These are phyloP conservation scores for Capillidium heterosporum DNA, from an alignment of 371 early-diverging fungal genomes.

Conservation along the genomic window DNA sequence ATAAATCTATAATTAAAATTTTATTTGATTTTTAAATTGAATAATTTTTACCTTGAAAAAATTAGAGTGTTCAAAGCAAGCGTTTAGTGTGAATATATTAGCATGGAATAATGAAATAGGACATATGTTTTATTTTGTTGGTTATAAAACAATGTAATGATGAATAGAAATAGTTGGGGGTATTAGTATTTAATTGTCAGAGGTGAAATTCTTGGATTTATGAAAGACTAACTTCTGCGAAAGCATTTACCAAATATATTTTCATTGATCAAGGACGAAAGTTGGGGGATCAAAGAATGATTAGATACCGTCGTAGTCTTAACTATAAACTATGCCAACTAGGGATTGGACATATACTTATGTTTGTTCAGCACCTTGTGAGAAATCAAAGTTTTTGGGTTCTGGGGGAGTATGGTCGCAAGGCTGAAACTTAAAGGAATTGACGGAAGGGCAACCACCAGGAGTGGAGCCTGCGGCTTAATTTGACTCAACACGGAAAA, in stretches of 20 bases:
- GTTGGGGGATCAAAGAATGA: constrained; percentile 55
- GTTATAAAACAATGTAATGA: constrained; percentile 29
- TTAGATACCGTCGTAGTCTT: constrained; percentile 57
- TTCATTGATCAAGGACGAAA: constrained; percentile 56
- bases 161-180: constrained; percentile 39
- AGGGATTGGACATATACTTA: constrained; percentile 19
- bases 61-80: constrained; percentile 41
- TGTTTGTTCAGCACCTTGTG: constrained; percentile 23
- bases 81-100: constrained; percentile 27
- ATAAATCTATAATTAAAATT: too few species aligned
- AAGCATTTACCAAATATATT: constrained; percentile 8
- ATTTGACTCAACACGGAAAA: constrained; percentile 14
- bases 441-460: constrained; percentile 21
- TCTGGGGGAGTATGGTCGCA: constrained; percentile 36
- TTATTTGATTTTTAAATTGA: too few species aligned
- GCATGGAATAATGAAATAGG: constrained; percentile 38
- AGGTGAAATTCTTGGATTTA: constrained; percentile 47
- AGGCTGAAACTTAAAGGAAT: constrained; percentile 20
- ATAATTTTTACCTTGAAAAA: constrained; percentile 32
- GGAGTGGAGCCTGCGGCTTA: constrained; percentile 19
- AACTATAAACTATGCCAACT: constrained; percentile 60
- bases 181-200: constrained; percentile 40
- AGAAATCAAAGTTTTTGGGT: constrained; percentile 41
- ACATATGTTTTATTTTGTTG: constrained; percentile 27
- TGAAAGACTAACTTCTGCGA: constrained; percentile 33